phyloP scores from a whole-genome alignment of 129 eudicot species.

The Centella asiatica region DNA sequence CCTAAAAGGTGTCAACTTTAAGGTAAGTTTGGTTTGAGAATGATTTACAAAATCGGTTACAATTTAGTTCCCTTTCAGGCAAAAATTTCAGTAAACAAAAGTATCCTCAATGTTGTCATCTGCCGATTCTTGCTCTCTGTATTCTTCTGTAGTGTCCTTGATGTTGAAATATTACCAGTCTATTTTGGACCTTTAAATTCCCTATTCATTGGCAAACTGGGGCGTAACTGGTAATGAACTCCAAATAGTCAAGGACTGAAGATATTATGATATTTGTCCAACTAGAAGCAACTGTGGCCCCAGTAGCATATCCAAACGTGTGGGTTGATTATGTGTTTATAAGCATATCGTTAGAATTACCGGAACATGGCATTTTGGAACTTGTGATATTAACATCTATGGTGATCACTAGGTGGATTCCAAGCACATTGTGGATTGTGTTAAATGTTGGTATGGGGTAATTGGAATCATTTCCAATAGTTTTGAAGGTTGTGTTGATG shows the following conservation, averaged over 20 bases:
- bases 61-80: neutral
- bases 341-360: too few relatives aligned
- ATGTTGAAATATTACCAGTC: neutral
- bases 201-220: neutral
- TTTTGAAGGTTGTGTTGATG: neutral
- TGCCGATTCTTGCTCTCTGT: neutral
- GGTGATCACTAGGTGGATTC: neutral
- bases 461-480: neutral
- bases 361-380: too few relatives aligned
- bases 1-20: constrained; percentile 66
- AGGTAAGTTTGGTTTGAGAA: constrained; percentile 29
- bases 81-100: too few relatives aligned
- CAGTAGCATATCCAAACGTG: too few relatives aligned
- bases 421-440: neutral
- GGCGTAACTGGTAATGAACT: neutral
- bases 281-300: too few relatives aligned
- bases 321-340: too few relatives aligned
- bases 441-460: neutral
- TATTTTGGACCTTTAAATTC: neutral
- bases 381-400: too few relatives aligned
- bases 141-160: neutral
- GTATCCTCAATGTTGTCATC: too few relatives aligned
- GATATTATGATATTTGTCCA: neutral
- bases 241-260: neutral
- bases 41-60: neutral